phyloP scores from a whole-genome alignment of 2,329 filamentous ascomycete species.

The Alternaria sp. region DNA sequence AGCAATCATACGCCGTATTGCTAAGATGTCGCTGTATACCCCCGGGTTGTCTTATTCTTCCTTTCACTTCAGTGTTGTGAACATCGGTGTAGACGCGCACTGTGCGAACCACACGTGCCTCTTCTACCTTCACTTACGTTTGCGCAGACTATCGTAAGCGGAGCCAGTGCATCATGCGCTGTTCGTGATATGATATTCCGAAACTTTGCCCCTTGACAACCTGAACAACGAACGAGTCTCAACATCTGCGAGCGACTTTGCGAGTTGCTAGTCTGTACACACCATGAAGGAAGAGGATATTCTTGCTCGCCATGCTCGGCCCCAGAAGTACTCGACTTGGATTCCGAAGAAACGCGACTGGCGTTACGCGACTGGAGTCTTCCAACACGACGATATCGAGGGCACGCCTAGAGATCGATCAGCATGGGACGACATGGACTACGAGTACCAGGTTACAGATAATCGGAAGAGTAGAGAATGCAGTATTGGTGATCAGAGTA shows the following conservation, averaged over 20 bases:
- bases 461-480: background rate
- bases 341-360: slow-evolving; percentile 28
- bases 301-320: slow-evolving; percentile 24
- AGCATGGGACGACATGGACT: slow-evolving; percentile 25
- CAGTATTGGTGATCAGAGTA: background rate
- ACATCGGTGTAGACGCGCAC: background rate
- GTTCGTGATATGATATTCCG: background rate
- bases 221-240: background rate
- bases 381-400: slow-evolving; percentile 23
- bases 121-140: slow-evolving; percentile 1
- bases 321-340: slow-evolving; percentile 25
- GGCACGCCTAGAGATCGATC: slow-evolving; percentile 15
- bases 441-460: slow-evolving; percentile 10
- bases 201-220: background rate
- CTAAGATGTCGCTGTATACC: too few relatives aligned
- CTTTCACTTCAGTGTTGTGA: background rate
- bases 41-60: background rate
- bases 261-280: background rate
- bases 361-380: slow-evolving; percentile 24
- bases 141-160: background rate
- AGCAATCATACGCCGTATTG: background rate
- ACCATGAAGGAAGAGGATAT: slow-evolving; percentile 22
- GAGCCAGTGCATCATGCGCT: background rate
- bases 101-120: background rate
- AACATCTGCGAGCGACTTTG: too few relatives aligned